phyloP scores from a whole-genome alignment of 2,329 filamentous ascomycete genomes.

The Curvularia sp. region DNA sequence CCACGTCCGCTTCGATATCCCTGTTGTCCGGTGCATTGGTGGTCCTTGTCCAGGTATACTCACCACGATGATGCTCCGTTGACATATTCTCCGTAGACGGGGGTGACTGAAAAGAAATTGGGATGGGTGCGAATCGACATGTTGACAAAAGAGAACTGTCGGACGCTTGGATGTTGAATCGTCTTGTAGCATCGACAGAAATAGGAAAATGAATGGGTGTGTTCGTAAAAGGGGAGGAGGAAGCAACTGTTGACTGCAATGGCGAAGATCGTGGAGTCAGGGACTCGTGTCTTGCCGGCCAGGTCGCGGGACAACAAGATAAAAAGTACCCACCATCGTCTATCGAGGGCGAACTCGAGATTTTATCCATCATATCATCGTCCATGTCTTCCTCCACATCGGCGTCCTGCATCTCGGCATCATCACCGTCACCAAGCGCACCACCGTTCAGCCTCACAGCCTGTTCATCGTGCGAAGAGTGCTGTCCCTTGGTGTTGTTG shows the following conservation, averaged over 20 bases:
- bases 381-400: constrained; percentile 72
- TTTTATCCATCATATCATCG: constrained; percentile 97
- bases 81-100: constrained; percentile 39
- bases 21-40: constrained; percentile 16
- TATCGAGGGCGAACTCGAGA: constrained; percentile 97
- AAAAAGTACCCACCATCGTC: constrained; percentile 89
- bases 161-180: constrained; percentile 38
- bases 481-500: constrained; percentile 29
- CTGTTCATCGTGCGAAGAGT: constrained; percentile 41
- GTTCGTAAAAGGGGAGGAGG: constrained; percentile 55
- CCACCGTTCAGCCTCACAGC: constrained; percentile 47
- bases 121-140: constrained; percentile 44
- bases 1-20: constrained; percentile 6
- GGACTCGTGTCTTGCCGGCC: constrained; percentile 55
- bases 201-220: constrained; percentile 56
- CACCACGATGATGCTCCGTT: constrained; percentile 60
- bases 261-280: constrained; percentile 49
- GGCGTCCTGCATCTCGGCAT: constrained; percentile 67
- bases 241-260: constrained; percentile 34
- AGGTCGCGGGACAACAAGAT: constrained; percentile 44
- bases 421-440: constrained; percentile 50
- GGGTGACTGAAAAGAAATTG: constrained; percentile 42
- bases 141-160: constrained; percentile 34
- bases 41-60: constrained; percentile 52
- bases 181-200: constrained; percentile 33